Conservation (phyloP, 140 eudicot species). For the Stevia rebaudiana region DNA sequence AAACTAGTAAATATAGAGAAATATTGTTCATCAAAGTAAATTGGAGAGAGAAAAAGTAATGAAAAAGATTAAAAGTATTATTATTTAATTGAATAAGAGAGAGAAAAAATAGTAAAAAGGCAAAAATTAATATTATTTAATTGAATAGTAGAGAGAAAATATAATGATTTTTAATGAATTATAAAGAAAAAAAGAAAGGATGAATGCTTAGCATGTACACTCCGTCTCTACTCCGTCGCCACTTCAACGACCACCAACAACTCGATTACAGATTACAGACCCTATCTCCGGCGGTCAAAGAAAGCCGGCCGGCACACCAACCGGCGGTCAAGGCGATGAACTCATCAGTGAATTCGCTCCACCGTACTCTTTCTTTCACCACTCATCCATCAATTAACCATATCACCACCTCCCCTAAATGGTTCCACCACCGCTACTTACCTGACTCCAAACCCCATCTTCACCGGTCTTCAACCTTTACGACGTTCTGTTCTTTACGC, state of each 20-base stretch:
- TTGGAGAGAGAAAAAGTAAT: too few species aligned
- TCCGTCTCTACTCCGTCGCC: slow-evolving; percentile 10
- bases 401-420: slow-evolving; percentile 15
- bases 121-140: too few species aligned
- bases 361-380: slow-evolving; percentile 18
- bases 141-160: too few species aligned
- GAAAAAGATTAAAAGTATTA: too few species aligned
- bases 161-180: too few species aligned
- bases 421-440: slow-evolving; percentile 13
- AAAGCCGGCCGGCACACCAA: not conserved
- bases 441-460: slow-evolving; percentile 3
- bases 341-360: slow-evolving; percentile 24
- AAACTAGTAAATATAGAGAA: too few species aligned
- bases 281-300: slow-evolving; percentile 11
- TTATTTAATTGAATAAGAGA: too few species aligned
- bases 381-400: slow-evolving; percentile 16
- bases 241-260: not conserved
- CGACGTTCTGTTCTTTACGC: slow-evolving; percentile 12
- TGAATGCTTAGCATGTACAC: too few species aligned
- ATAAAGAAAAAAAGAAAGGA: too few species aligned
- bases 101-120: too few species aligned
- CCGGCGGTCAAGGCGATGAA: slow-evolving; percentile 26
- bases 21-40: too few species aligned
- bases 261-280: not conserved
- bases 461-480: slow-evolving; percentile 11